Conservation (phyloP, 192 early-diverging fungal genomes). For the Piromyces finnis region DNA sequence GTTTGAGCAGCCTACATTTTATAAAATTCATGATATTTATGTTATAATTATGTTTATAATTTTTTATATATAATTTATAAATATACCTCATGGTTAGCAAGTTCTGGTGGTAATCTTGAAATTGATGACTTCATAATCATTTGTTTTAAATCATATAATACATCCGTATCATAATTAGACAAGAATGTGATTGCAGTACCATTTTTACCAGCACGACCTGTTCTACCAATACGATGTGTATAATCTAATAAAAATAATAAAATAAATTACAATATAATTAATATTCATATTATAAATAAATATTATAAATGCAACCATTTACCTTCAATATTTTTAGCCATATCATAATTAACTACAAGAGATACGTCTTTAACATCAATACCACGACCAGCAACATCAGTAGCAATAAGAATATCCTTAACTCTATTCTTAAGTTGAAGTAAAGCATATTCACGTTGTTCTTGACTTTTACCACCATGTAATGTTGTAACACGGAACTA, state of each 20-base stretch:
- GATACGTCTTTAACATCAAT: slow-evolving; percentile 97
- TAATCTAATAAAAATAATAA: slow-evolving; percentile 40
- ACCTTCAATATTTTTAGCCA: slow-evolving; percentile 95
- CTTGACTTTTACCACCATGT: slow-evolving; percentile 94
- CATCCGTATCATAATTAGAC: slow-evolving; percentile 60
- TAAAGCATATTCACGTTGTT: slow-evolving; percentile 81
- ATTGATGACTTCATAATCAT: slow-evolving; percentile 56
- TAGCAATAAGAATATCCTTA: slow-evolving; percentile 83
- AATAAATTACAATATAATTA: background rate
- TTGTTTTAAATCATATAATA: slow-evolving; percentile 51
- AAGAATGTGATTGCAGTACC: slow-evolving; percentile 87
- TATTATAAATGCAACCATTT: no score
- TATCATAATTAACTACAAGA: slow-evolving; percentile 91
- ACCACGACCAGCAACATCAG: slow-evolving; percentile 96
- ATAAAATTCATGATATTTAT: no score
- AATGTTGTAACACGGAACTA: slow-evolving; percentile 53
- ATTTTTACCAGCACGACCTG: slow-evolving; percentile 85
- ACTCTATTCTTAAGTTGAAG: slow-evolving; percentile 60
- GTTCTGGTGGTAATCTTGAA: slow-evolving; percentile 63
- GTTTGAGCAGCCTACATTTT: slow-evolving; percentile 62
- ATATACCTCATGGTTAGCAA: slow-evolving; percentile 43
- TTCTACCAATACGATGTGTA: slow-evolving; percentile 96
- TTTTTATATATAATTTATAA: no score
- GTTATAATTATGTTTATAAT: no score
- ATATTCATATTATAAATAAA: no score